These are phyloP conservation scores for Kuraishia piskuri DNA, from an alignment of 805 yeast species.

Conservation along the genomic window DNA sequence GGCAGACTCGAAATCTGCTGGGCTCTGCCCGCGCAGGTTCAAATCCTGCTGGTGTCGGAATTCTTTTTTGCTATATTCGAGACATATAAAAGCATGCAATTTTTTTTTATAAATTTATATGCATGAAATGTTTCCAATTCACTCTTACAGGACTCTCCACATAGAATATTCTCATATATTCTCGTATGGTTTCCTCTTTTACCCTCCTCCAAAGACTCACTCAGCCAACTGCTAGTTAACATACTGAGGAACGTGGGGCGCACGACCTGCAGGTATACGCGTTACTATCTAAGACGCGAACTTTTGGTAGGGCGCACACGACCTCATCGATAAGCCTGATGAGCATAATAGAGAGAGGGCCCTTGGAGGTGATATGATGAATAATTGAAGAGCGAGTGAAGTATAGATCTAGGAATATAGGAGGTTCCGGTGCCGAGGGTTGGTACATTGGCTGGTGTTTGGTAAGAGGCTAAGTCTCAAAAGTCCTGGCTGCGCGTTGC, in stretches of 20 bases:
- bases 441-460: neutral
- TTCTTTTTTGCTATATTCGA: slow-evolving; percentile 19
- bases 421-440: neutral
- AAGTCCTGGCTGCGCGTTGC: too few species aligned
- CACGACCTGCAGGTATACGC: neutral
- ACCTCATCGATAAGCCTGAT: neutral
- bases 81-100: too few species aligned
- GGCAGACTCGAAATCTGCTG: slow-evolving; percentile 69
- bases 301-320: neutral
- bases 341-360: neutral
- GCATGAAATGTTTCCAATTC: too few species aligned
- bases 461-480: too few species aligned
- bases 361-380: neutral
- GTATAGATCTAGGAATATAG: neutral
- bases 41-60: slow-evolving; percentile 68
- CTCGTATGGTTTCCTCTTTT: too few species aligned
- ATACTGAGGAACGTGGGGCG: too few species aligned
- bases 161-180: too few species aligned
- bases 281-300: neutral
- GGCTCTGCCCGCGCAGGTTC: slow-evolving; percentile 78
- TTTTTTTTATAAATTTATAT: too few species aligned
- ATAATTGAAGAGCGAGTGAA: neutral
- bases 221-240: too few species aligned
- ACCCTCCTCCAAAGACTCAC: too few species aligned
- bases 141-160: too few species aligned